Evolutionary conservation across 2,329 filamentous ascomycete genomes (phyloP), one percentile per base, ranked within the genome.

Genomic region (Hypoxylon sp.): DNA sequence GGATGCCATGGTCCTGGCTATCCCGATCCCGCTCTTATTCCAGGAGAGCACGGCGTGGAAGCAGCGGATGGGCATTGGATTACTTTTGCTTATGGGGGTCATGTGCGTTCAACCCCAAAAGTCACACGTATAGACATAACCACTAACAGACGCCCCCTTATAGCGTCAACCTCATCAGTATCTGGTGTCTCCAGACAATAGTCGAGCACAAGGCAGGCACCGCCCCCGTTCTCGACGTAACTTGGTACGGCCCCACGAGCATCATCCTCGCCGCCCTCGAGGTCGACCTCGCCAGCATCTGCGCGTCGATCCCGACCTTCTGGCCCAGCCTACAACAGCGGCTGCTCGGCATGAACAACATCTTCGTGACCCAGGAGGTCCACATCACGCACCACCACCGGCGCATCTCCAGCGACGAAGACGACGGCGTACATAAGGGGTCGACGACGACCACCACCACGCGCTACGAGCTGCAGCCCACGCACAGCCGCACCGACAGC

Each of bases 321-420:
- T 76, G 71, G 72, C 74, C 74, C 7, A 65, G 74, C 6, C 56
- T 79, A 3, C 65, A 70, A 17, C 64, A 73, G 20, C 62, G 59
- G 7, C 34, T 77, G 32, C 46, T 76, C 37, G 73, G 70, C 58
- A 69, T 75, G 37, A 73, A 70, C 57, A 69, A 59, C 32, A 78
- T 79, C 60, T 77, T 78, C 59, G 73, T 79, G 13, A 78, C 76
- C 13, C 74, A 74, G 11, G 77, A 79, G 51, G 72, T 78, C 7
- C 74, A 71, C 67, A 68, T 76, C 10, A 72, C 71, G 50, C 71
- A 62, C 46, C 71, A 73, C 52, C 72, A 73, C 64, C 70, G 71
- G 0, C 70, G 71, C 8, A 59, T 73, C 6, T 72, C 72, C 3
- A 62, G 69, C 37, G 64, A 62, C 20, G 59, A 64, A 52, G 24